Base-by-base conservation (phyloP, 352 stramenopile genomes). In the Plasmopara halstedii region DNA sequence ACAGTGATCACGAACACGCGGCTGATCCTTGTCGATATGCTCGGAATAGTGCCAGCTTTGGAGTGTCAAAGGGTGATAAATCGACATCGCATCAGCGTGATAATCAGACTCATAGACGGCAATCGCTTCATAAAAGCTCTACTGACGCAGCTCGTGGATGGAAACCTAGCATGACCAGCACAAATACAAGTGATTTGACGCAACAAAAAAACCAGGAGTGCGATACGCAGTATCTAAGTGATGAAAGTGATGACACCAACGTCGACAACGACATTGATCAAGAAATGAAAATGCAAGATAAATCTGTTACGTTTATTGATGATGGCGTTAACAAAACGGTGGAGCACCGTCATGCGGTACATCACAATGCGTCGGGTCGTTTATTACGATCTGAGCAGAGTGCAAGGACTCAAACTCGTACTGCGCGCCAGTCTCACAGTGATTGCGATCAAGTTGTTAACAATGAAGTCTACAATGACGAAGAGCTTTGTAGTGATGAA, bases 401-500 rank as follows among this genome's bases (percentile, higher is more conserved):
- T 8, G 6, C n/a, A 7, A 19, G 25, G 2, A 2, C 21, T 3
- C 31, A 33, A 27, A 14, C 7, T 29, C 41, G 18, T 22, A 25
- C 31, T 13, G 20, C 39, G 6, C 46, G 34, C 11, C 42, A 8
- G 41, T 61, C 35, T 19, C 41, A 19, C n/a, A 57, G 50, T 10
- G 40, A 64, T 36, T 20, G n/a, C 1, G 13, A 14, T 36, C 22
- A 42, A 33, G 40, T 2, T 14, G 20, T 19, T 33, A 9, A 32
- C 22, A 17, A 23, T 35, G 17, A 33, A n/a, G 6, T 39, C 7
- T 37, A 6, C 25, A 56, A 43, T 25, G 58, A 58, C 3, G 42
- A 59, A 29, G 41, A 56, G 0, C 34, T 47, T 6, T 57, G 1
- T 2, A 29, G 25, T 29, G 25, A 29, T 10, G 25, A 29, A 29